Base-by-base conservation (phyloP, 768 basidiomycete genomes). In the Hygrophorus russula region DNA sequence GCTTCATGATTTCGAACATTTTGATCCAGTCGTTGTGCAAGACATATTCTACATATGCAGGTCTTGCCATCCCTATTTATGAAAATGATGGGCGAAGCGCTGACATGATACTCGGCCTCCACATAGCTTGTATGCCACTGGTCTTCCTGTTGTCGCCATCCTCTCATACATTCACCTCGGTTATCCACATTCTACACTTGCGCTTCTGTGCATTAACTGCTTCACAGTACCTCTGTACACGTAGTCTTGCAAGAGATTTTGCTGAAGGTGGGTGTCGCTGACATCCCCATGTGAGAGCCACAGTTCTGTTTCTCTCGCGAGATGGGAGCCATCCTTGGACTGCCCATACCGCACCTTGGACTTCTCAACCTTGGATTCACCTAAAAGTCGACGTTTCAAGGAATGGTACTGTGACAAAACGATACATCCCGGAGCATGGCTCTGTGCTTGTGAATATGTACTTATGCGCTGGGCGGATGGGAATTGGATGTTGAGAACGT, bases 31-130 rank as follows among this genome's bases (percentile, higher is more conserved):
- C 1, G 68, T 87, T 2, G 57, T 88, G 38, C 75, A 80, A 52
- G 83, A 88, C 51, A 52, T 86, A 13, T 74, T 86, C 33, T 70
- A 80, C 41, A 78, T 87, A 29, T 82, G 73, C 65, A 83, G 80
- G 84, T 79, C 48, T 24, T 56, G 38, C 10, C 24, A 33, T 5
- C n/a, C 24, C 10, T 1, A 29, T 17, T 36, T 3, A 4, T 35
- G n/a, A 7, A 5, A 4, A 28, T 30, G 18, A 19, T 24, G 24
- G 7, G 7, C 24, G 24, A 11, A 8, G 9, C 41, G 18, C 27
- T 50, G n/a, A 47, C 40, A 15, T 12, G 27, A 46, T 39, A 9
- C 20, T 15, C 20, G 87, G 84, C 50, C 62, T 69, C 37, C 68
- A 71, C 20, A 61, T 78, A 15, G 58, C 73, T 3, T 56, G 57